These are phyloP conservation scores for Papiliotrema fonsecae DNA, from an alignment of 1,284 basidiomycete genomes.

Conservation along the genomic window DNA sequence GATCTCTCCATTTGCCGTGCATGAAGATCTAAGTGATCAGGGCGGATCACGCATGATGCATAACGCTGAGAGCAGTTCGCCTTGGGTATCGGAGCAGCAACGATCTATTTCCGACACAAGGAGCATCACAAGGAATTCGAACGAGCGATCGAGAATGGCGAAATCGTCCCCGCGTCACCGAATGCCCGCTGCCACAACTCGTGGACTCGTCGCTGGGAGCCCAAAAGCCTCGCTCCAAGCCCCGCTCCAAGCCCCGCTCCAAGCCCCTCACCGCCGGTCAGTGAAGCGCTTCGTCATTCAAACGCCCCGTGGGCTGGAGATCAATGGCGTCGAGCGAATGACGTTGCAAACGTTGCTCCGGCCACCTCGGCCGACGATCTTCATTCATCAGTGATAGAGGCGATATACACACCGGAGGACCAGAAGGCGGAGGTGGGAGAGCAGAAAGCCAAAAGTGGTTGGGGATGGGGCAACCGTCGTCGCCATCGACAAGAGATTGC, in stretches of 20 bases:
- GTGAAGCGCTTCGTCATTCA: too few species aligned
- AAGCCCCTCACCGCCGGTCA: too few species aligned
- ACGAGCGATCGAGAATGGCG: slow-evolving; percentile 2
- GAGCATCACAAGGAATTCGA: slow-evolving; percentile 7
- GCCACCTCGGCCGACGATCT: too few species aligned
- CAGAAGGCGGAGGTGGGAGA: not conserved
- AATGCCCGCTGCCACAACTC: too few species aligned
- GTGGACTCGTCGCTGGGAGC: not conserved
- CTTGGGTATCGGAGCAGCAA: slow-evolving; percentile 17
- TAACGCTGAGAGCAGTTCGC: slow-evolving; percentile 14
- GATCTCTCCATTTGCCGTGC: not conserved
- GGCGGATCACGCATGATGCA: too few species aligned
- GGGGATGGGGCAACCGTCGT: slow-evolving; percentile 8
- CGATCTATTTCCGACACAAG: slow-evolving; percentile 14
- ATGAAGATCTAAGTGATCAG: slow-evolving; percentile 4
- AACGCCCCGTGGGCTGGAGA: too few species aligned
- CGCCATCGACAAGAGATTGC: not conserved
- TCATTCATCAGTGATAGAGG: not conserved
- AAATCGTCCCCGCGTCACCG: too few species aligned
- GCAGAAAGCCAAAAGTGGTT: not conserved
- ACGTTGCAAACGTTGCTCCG: too few species aligned
- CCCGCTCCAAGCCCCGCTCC: too few species aligned
- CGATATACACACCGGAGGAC: not conserved
- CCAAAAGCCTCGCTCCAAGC: too few species aligned
- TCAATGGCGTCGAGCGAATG: too few species aligned